phyloP scores from a whole-genome alignment of 208 protist species.

The Leishmania braziliensis region DNA sequence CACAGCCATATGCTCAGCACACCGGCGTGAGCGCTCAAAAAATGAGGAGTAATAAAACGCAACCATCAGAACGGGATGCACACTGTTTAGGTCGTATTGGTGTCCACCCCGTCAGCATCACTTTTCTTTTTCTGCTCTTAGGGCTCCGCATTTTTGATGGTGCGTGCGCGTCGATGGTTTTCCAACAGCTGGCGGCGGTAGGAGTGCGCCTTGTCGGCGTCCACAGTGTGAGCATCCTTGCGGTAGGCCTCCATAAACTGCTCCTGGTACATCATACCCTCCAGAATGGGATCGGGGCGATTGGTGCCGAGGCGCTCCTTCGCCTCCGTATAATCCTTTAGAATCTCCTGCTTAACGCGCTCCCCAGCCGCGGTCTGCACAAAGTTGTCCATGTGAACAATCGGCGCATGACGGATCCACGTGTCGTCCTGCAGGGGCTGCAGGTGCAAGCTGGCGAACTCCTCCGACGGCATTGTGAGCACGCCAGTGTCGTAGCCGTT shows the following conservation, averaged over 20 bases:
- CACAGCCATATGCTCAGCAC: background rate
- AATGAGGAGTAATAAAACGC: conserved; percentile 9
- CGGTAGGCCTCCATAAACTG: conserved; percentile 81
- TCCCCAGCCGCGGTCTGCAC: conserved; percentile 58
- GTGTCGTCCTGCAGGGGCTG: conserved; percentile 86
- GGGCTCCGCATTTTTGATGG: conserved; percentile 27
- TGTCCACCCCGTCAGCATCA: no score
- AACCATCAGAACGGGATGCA: background rate
- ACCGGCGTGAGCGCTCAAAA: background rate
- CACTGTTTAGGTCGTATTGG: background rate
- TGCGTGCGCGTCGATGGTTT: conserved; percentile 42
- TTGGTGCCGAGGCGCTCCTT: conserved; percentile 21
- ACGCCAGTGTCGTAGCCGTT: background rate
- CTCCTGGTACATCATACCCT: conserved; percentile 84
- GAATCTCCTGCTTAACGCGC: conserved; percentile 74
- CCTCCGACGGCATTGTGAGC: conserved; percentile 66
- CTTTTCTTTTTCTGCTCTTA: background rate
- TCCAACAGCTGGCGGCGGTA: conserved; percentile 62
- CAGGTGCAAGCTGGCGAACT: conserved; percentile 64
- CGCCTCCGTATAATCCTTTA: conserved; percentile 65
- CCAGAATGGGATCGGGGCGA: conserved; percentile 66
- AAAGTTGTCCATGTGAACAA: conserved; percentile 74
- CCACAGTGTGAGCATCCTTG: conserved; percentile 33
- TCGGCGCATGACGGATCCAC: conserved; percentile 76
- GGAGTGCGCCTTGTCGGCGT: conserved; percentile 44